These are phyloP conservation scores for Poronia punctata DNA, from an alignment of 495 filamentous ascomycete species.

Conservation along the genomic window DNA sequence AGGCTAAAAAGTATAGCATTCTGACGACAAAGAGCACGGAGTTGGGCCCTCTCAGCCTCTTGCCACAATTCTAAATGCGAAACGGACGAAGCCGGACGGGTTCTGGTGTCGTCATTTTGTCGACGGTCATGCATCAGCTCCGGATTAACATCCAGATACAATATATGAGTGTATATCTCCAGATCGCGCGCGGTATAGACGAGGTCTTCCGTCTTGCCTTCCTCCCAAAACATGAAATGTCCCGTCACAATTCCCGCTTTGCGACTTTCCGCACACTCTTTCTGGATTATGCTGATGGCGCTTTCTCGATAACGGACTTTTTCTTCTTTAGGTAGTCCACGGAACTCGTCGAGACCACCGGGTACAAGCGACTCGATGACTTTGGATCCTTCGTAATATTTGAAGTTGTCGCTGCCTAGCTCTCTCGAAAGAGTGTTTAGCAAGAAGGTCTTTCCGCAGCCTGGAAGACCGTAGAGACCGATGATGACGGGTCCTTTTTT, in stretches of 20 bases:
- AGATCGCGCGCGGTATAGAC: slow-evolving; percentile 45
- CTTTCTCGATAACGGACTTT: slow-evolving; percentile 35
- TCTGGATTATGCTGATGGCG: slow-evolving; percentile 43
- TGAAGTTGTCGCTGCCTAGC: slow-evolving; percentile 34
- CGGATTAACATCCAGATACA: slow-evolving; percentile 48
- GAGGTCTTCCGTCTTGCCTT: slow-evolving; percentile 23
- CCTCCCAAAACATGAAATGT: slow-evolving; percentile 55
- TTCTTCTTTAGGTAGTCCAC: slow-evolving; percentile 32
- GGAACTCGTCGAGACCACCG: slow-evolving; percentile 48
- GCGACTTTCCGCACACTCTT: slow-evolving; percentile 30
- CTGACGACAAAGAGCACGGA: slow-evolving; percentile 42
- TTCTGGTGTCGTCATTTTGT: slow-evolving; percentile 30
- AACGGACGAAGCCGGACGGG: slow-evolving; percentile 29
- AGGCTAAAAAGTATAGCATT: slow-evolving; percentile 44
- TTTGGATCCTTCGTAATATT: slow-evolving; percentile 48
- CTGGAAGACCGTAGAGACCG: slow-evolving; percentile 56
- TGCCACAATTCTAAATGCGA: slow-evolving; percentile 48
- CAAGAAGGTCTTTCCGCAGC: slow-evolving; percentile 52
- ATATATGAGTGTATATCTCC: slow-evolving; percentile 50
- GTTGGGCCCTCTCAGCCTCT: slow-evolving; percentile 38
- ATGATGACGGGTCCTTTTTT: slow-evolving; percentile 38
- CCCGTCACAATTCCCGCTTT: slow-evolving; percentile 49
- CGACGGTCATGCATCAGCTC: slow-evolving; percentile 32
- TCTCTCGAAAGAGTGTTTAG: slow-evolving; percentile 36
- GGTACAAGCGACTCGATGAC: slow-evolving; percentile 40